Conservation (phyloP, 2,329 filamentous ascomycete genomes). For the Bipolaris bicolor region DNA sequence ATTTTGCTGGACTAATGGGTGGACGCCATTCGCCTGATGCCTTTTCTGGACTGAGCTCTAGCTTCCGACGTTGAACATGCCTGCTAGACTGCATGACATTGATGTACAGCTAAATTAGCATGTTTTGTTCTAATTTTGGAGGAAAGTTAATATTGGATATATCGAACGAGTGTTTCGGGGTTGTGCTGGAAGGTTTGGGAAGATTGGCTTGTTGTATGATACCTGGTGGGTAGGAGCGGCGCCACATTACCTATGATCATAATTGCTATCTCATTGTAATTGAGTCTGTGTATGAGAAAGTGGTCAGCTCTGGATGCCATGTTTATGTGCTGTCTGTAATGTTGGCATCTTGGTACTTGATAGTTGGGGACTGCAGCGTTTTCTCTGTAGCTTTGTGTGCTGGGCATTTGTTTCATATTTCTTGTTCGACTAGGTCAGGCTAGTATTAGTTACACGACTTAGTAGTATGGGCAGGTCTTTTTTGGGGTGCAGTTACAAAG, state of each 20-base stretch:
- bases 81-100: neutral
- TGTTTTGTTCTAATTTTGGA: neutral
- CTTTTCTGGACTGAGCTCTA: constrained; percentile 75
- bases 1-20: constrained; percentile 64
- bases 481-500: neutral
- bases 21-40: constrained; percentile 81
- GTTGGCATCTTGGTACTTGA: neutral
- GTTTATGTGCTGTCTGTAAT: neutral
- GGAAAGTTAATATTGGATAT: constrained; percentile 5
- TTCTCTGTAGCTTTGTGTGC: neutral
- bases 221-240: constrained; percentile 14
- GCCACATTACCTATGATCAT: constrained; percentile 7
- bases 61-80: constrained; percentile 41
- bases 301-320: neutral
- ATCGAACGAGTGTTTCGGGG: neutral
- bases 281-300: neutral
- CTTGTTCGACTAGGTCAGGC: neutral
- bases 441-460: neutral
- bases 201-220: constrained; percentile 14
- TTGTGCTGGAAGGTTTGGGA: neutral
- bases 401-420: neutral
- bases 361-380: neutral
- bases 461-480: neutral
- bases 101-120: neutral
- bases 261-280: constrained; percentile 10